Conservation (phyloP, 2,329 filamentous ascomycete genomes). For the Paraphoma chrysanthemicola region DNA sequence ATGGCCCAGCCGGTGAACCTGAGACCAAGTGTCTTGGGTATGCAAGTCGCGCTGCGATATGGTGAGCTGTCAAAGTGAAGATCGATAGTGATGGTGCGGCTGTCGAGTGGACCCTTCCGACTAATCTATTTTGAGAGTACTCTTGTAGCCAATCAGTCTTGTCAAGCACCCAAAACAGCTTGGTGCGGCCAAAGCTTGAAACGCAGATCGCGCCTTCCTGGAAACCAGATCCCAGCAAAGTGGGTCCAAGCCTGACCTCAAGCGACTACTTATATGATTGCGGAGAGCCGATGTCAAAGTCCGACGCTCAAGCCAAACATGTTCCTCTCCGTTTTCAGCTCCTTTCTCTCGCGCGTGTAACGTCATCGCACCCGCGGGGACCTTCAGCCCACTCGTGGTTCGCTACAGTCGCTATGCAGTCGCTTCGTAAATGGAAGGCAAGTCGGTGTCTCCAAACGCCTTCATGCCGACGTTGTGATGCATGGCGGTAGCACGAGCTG, state of each 20-base stretch:
- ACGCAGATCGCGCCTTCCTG: slow-evolving; percentile 11
- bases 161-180: slow-evolving; percentile 2
- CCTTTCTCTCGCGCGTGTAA: slow-evolving; percentile 4
- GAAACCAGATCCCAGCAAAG: slow-evolving; percentile 6
- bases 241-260: slow-evolving; percentile 3
- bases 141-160: slow-evolving; percentile 13
- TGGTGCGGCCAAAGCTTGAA: slow-evolving; percentile 11
- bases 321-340: slow-evolving; percentile 5
- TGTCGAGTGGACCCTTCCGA: slow-evolving; percentile 12
- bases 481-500: neutral
- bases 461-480: slow-evolving; percentile 15
- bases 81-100: slow-evolving; percentile 23
- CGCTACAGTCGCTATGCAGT: neutral
- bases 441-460: slow-evolving; percentile 15
- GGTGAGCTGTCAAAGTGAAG: slow-evolving; percentile 10
- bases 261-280: slow-evolving; percentile 15
- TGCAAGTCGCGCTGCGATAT: slow-evolving; percentile 6
- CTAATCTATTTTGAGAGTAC: slow-evolving; percentile 27
- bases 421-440: neutral
- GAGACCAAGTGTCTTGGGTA: neutral
- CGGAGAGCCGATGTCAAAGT: slow-evolving; percentile 36
- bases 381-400: slow-evolving; percentile 5
- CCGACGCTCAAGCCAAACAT: slow-evolving; percentile 11
- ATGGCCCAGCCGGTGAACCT: neutral
- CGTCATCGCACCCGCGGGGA: slow-evolving; percentile 9